A percentile compares a stretch with the other conserved stretches of the same genome.
Evolutionary conservation across 306 rosid species (phyloP).

Genomic region (Aeschynomene evenia): DNA sequence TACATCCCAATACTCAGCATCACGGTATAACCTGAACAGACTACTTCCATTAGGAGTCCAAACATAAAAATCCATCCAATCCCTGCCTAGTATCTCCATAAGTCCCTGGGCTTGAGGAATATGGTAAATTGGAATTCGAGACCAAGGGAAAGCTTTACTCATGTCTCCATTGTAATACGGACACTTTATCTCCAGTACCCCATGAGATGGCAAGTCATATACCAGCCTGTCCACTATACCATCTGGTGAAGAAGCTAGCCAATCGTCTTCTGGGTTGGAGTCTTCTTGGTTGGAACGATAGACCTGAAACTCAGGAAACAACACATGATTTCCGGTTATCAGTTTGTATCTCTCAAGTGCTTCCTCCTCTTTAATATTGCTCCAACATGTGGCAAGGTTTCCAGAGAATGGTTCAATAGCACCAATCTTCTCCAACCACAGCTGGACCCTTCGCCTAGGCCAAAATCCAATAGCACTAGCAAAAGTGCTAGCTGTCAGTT

Average conservation of each 20-base stretch:
- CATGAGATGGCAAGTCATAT: constrained; percentile 64
- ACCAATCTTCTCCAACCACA: constrained; percentile 83
- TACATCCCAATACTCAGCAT: constrained; percentile 63
- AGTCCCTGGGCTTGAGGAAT: constrained; percentile 92
- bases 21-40: constrained; percentile 61
- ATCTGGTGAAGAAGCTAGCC: constrained; percentile 90
- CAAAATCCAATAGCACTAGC: constrained; percentile 77
- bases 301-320: constrained; percentile 80
- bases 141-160: constrained; percentile 65
- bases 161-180: constrained; percentile 66
- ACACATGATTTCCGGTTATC: constrained; percentile 67
- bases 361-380: constrained; percentile 79
- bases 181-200: constrained; percentile 80
- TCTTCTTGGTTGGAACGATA: too few species aligned
- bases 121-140: constrained; percentile 59
- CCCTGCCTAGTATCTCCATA: constrained; percentile 81
- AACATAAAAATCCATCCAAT: constrained; percentile 88
- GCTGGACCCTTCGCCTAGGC: constrained; percentile 56
- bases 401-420: constrained; percentile 73
- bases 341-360: constrained; percentile 86
- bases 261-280: constrained; percentile 48
- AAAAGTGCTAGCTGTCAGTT: constrained; percentile 85
- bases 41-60: constrained; percentile 91
- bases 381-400: constrained; percentile 85
- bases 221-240: constrained; percentile 55